A percentile compares a stretch with the other conserved stretches of the same genome.
Evolutionary conservation across 2,329 filamentous ascomycete genomes (phyloP).

Genomic region (Fusarium circinatum): DNA sequence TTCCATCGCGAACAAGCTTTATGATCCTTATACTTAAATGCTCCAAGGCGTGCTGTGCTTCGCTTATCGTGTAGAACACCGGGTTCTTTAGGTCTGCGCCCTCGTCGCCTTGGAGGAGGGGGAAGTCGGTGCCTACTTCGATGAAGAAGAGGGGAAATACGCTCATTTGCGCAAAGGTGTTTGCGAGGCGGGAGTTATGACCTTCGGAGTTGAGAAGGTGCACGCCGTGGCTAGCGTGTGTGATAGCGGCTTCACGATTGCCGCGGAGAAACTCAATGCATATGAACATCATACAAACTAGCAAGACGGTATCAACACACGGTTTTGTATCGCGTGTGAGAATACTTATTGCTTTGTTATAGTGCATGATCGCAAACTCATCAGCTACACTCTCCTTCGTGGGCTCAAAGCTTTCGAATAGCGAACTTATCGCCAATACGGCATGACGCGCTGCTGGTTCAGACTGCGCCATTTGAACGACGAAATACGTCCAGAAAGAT

Average conservation of each 20-base stretch:
- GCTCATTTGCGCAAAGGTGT: constrained; percentile 52
- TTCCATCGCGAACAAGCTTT: constrained; percentile 45
- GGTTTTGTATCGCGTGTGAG: constrained; percentile 39
- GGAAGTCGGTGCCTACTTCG: neutral
- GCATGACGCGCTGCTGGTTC: constrained; percentile 53
- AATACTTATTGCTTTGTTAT: constrained; percentile 53
- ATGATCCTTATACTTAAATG: constrained; percentile 43
- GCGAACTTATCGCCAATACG: constrained; percentile 52
- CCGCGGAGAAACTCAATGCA: constrained; percentile 56
- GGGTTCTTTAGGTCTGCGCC: neutral
- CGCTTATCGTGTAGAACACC: constrained; percentile 19
- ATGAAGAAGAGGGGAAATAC: constrained; percentile 54
- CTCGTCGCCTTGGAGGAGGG: constrained; percentile 3
- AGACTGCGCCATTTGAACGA: constrained; percentile 50
- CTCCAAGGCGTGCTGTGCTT: constrained; percentile 48
- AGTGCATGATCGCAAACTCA: constrained; percentile 51
- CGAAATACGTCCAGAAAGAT: constrained; percentile 55
- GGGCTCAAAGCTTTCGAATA: constrained; percentile 50
- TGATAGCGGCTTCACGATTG: constrained; percentile 49
- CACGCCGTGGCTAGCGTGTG: constrained; percentile 53
- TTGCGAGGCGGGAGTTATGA: constrained; percentile 46
- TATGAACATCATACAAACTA: constrained; percentile 55
- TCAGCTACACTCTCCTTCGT: neutral
- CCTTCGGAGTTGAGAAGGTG: constrained; percentile 46
- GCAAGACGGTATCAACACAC: constrained; percentile 49